phyloP scores from a whole-genome alignment of 805 yeast species.

The Myxozyma nipponensis region DNA sequence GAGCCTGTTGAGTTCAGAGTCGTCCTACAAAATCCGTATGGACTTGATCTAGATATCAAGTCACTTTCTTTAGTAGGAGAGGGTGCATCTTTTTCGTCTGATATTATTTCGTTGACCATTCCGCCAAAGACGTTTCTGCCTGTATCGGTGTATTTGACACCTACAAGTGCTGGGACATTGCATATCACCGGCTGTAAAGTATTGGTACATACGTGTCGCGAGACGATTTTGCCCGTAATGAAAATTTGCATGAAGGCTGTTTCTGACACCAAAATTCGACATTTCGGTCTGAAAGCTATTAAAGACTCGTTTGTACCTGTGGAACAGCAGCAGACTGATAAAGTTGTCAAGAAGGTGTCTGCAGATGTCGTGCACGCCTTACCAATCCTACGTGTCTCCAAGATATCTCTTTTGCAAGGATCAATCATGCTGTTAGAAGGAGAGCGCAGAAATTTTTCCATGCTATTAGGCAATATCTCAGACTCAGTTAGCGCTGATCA shows the following conservation, averaged over 20 bases:
- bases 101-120: constrained; percentile 15
- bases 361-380: constrained; percentile 46
- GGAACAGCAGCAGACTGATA: background rate
- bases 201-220: constrained; percentile 48
- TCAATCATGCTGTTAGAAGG: constrained; percentile 81
- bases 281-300: constrained; percentile 14
- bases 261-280: constrained; percentile 2
- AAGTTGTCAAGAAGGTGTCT: constrained; percentile 32
- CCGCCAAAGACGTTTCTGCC: constrained; percentile 22
- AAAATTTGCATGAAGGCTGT: constrained; percentile 1
- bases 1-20: constrained; percentile 59
- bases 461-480: constrained; percentile 58
- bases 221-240: constrained; percentile 38
- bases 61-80: constrained; percentile 31
- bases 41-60: constrained; percentile 62
- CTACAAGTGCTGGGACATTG: constrained; percentile 43
- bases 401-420: constrained; percentile 42
- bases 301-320: constrained; percentile 4
- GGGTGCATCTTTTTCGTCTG: constrained; percentile 22
- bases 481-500: constrained; percentile 49
- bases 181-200: constrained; percentile 51
- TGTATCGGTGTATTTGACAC: constrained; percentile 22
- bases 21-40: constrained; percentile 72
- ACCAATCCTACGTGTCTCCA: constrained; percentile 48
- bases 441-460: constrained; percentile 50